These are phyloP conservation scores for Flammula alnicola DNA, from an alignment of 1,284 basidiomycete genomes.

Conservation along the genomic window DNA sequence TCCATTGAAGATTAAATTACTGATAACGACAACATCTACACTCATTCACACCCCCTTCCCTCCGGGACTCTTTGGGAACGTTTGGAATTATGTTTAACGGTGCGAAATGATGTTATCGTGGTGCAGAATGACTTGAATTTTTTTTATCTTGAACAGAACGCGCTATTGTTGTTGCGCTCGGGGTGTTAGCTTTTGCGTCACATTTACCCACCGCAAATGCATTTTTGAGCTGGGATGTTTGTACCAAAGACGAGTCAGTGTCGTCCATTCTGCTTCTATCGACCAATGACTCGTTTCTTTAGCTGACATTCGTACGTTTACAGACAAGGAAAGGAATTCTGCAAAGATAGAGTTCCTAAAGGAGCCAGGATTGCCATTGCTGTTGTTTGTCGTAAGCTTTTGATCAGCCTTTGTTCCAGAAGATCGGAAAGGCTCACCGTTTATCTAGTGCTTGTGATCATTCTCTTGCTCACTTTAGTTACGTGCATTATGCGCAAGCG, in stretches of 20 bases:
- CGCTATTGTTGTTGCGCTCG: constrained; percentile 17
- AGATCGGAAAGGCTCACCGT: neutral
- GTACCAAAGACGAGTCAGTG: constrained; percentile 31
- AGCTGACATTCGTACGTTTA: neutral
- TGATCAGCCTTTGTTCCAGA: neutral
- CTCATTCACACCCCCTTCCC: neutral
- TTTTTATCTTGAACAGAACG: constrained; percentile 14
- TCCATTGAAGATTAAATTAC: constrained; percentile 6
- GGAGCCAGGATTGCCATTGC: constrained; percentile 27
- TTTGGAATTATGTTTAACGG: constrained; percentile 14
- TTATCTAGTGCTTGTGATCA: constrained; percentile 21
- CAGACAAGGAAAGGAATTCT: constrained; percentile 22
- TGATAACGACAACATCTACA: constrained; percentile 14
- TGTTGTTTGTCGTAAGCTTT: constrained; percentile 22
- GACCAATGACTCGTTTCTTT: neutral
- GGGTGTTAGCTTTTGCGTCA: constrained; percentile 22
- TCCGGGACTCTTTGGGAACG: neutral
- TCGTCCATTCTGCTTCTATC: neutral
- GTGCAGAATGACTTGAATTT: neutral
- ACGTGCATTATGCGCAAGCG: constrained; percentile 23
- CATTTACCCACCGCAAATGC: constrained; percentile 28
- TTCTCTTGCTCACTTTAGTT: constrained; percentile 21
- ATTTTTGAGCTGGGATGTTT: constrained; percentile 26
- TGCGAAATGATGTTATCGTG: neutral
- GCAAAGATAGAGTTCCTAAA: constrained; percentile 22